phyloP scores from a whole-genome alignment of 208 protist species.

The Trypanosoma caninum region DNA sequence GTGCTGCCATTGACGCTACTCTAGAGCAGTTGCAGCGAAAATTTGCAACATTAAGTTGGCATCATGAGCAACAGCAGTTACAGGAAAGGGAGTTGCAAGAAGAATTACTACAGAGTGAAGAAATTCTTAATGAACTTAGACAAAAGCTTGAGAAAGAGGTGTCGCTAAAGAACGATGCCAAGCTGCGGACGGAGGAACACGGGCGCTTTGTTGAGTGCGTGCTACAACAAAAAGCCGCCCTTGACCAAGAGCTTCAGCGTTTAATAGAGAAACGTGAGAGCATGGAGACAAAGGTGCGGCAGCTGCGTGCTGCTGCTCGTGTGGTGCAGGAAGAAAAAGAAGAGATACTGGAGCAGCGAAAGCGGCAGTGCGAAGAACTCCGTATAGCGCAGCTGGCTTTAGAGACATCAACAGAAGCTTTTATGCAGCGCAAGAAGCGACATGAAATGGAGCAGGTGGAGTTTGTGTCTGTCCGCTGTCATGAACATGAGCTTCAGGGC shows the following conservation, averaged over 20 bases:
- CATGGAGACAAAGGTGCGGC: background rate
- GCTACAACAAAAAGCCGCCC: background rate
- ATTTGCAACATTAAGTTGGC: background rate
- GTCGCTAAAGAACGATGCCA: background rate
- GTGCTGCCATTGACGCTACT: background rate
- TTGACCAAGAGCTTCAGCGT: background rate
- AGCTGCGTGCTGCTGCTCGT: background rate
- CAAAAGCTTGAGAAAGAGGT: background rate
- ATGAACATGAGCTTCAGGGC: background rate
- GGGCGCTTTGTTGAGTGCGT: background rate
- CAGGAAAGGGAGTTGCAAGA: background rate
- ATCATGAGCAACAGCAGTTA: background rate
- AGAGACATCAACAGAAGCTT: background rate
- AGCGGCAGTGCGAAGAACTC: background rate
- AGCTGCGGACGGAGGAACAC: background rate
- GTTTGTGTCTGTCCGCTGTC: background rate
- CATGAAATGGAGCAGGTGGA: background rate
- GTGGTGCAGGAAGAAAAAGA: constrained; percentile 3
- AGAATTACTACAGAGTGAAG: background rate
- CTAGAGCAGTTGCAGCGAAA: constrained; percentile 2
- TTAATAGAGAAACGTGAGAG: background rate
- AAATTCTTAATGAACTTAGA: background rate
- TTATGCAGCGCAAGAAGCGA: background rate
- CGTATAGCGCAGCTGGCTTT: background rate
- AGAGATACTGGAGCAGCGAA: background rate